Evolutionary conservation across 2,329 filamentous ascomycete genomes (phyloP).

Genomic region (Rhinocladiella similis): DNA sequence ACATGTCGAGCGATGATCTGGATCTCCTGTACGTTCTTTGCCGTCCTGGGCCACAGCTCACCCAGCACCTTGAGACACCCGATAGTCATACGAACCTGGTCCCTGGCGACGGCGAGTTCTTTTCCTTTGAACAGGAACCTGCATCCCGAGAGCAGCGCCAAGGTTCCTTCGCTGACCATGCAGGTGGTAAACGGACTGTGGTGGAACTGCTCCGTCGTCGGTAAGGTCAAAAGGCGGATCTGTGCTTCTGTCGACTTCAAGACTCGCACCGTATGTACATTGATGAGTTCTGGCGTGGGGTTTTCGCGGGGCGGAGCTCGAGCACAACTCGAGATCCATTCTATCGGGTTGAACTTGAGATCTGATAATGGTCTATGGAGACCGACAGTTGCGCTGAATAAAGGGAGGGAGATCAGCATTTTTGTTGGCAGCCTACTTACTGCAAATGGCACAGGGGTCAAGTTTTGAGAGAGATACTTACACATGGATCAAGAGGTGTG

Average conservation of each 20-base stretch:
- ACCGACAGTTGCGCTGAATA: constrained; percentile 36
- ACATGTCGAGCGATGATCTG: constrained; percentile 42
- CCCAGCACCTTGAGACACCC: constrained; percentile 42
- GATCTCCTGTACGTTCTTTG: constrained; percentile 41
- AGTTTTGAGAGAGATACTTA: constrained; percentile 5
- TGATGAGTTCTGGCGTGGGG: constrained; percentile 29
- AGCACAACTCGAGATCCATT: constrained; percentile 42
- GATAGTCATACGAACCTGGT: constrained; percentile 45
- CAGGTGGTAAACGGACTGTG: constrained; percentile 45
- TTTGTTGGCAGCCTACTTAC: neutral
- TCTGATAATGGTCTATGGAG: constrained; percentile 43
- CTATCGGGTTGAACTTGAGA: constrained; percentile 41
- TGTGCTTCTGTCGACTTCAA: constrained; percentile 42
- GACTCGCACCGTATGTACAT: constrained; percentile 43
- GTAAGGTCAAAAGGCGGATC: constrained; percentile 41
- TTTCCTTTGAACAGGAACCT: constrained; percentile 36
- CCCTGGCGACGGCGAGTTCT: constrained; percentile 39
- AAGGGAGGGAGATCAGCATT: neutral
- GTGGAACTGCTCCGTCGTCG: constrained; percentile 33
- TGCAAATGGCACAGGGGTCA: neutral
- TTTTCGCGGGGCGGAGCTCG: constrained; percentile 1
- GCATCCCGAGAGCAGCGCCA: constrained; percentile 38
- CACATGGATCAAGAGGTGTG: constrained; percentile 70
- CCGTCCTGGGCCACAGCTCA: constrained; percentile 40
- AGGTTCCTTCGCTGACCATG: constrained; percentile 42